These are phyloP conservation scores for Syzygium jambos DNA, from an alignment of 345 rosid genomes.

Conservation along the genomic window DNA sequence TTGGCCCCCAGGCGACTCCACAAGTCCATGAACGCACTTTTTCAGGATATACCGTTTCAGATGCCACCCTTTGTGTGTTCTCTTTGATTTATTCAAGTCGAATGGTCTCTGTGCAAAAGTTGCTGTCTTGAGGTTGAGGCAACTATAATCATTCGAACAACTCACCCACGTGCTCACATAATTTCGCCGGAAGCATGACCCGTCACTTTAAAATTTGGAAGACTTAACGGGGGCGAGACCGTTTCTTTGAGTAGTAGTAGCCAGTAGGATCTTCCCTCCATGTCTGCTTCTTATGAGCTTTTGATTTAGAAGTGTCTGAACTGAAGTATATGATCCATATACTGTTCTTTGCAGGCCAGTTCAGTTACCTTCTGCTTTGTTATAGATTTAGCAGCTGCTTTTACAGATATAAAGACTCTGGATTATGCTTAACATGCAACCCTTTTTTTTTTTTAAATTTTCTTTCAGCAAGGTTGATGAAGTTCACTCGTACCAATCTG, in stretches of 20 bases:
- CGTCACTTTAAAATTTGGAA: not conserved
- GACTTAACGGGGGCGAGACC: not conserved
- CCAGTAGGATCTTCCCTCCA: not conserved
- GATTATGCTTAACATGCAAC: not conserved
- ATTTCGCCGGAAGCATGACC: not conserved
- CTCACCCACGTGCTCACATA: not conserved
- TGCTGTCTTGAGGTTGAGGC: not conserved
- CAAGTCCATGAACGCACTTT: not conserved
- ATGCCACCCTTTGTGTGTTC: not conserved
- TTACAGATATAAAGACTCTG: not conserved
- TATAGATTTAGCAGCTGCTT: not conserved
- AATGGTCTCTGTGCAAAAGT: not conserved
- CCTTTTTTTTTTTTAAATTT: not conserved
- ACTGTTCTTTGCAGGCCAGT: not conserved
- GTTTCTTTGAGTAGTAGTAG: not conserved
- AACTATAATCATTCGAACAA: not conserved
- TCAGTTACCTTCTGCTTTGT: not conserved
- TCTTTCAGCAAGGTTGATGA: not conserved
- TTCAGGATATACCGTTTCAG: not conserved
- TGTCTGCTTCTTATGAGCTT: not conserved
- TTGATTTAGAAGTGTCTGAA: not conserved
- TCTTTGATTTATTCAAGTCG: not conserved
- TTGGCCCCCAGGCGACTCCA: not conserved
- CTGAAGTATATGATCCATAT: not conserved
- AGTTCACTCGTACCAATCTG: not conserved